Evolutionary conservation across 768 basidiomycete species (phyloP), one percentile per base, ranked within the genome.

Genomic region (Russula emetica): DNA sequence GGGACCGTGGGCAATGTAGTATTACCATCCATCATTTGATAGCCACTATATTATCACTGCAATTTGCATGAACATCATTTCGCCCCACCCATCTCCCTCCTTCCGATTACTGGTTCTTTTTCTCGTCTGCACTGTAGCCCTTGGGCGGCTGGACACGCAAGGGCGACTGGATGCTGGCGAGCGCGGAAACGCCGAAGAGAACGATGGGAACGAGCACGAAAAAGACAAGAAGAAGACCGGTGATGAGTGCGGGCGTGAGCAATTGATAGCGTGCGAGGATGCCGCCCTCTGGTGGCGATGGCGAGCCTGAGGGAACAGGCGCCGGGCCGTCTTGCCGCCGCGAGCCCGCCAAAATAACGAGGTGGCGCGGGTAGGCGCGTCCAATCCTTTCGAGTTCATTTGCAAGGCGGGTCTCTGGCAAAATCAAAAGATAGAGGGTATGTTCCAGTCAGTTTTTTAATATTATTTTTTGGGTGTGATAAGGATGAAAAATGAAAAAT

Each of bases 191-290:
- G 32, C 86, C 86, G 44, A 88, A 60, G 71, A 85, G 76, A 13
- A 90, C 71, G 53, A 87, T 73, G 1, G 92, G 89, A 26, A 92
- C 70, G 14, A 90, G 76, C 55, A 90, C 70, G 72, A 90, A 88
- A 70, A 92, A 77, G 0, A 76, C 75, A 51, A 92, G 74, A 55
- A 92, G 79, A 20, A 92, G 79, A 8, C 79, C 72, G 5, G 79
- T 80, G 73, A 92, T 89, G 54, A 93, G 78, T 0, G 80, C 87
- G 1, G 91, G 87, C 0, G 89, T 90, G 54, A 92, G 82, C 52
- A 91, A 80, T 71, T 91, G 89, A 73, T 91, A 92, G 38, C 78
- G 82, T 65, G 85, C 80, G 30, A 92, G 79, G 60, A 92, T 84
- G 11, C 88, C 87, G 26, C 81, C 83, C 9, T 76, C 71, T 7